Percentiles rank a stretch among this genome's conserved stretches.
Conservation (phyloP, 345 rosid genomes). For the Salix caprea region DNA sequence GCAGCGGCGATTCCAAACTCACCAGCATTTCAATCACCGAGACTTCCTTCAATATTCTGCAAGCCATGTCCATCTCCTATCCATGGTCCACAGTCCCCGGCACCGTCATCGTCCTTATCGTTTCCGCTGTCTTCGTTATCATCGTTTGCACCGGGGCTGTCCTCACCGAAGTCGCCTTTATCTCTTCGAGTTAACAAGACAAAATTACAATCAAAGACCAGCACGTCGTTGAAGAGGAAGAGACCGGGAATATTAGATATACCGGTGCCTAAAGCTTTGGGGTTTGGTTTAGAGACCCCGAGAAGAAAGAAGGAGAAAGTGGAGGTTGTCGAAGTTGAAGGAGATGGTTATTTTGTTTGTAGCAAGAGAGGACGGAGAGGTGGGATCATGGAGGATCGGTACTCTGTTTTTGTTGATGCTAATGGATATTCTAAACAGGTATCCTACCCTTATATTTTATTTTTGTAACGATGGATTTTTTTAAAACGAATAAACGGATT, state of each 20-base stretch:
- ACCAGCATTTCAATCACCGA: slow-evolving; percentile 39
- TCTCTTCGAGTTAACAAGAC: background rate
- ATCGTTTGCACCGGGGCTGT: background rate
- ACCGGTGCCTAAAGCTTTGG: slow-evolving; percentile 15
- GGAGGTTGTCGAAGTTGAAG: slow-evolving; percentile 30
- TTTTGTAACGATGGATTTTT: background rate
- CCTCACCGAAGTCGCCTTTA: slow-evolving; percentile 4
- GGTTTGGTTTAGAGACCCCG: slow-evolving; percentile 9
- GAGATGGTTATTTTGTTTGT: slow-evolving; percentile 38
- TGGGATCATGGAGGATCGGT: slow-evolving; percentile 42
- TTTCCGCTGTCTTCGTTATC: background rate
- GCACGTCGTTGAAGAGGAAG: slow-evolving; percentile 32
- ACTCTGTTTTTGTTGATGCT: slow-evolving; percentile 25
- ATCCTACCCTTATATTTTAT: background rate
- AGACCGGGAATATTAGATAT: slow-evolving; percentile 39
- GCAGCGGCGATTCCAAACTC: slow-evolving; percentile 25
- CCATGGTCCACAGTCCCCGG: slow-evolving; percentile 6
- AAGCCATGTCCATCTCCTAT: slow-evolving; percentile 18
- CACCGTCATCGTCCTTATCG: background rate
- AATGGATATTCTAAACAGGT: slow-evolving; percentile 35
- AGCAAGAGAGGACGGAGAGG: slow-evolving; percentile 46
- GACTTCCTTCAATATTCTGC: slow-evolving; percentile 15
- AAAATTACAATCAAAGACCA: background rate
- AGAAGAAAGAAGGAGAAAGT: slow-evolving; percentile 17
- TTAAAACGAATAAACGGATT: background rate